These are phyloP conservation scores for Leishmania aethiopica DNA, from an alignment of 208 protist genomes.

Conservation along the genomic window DNA sequence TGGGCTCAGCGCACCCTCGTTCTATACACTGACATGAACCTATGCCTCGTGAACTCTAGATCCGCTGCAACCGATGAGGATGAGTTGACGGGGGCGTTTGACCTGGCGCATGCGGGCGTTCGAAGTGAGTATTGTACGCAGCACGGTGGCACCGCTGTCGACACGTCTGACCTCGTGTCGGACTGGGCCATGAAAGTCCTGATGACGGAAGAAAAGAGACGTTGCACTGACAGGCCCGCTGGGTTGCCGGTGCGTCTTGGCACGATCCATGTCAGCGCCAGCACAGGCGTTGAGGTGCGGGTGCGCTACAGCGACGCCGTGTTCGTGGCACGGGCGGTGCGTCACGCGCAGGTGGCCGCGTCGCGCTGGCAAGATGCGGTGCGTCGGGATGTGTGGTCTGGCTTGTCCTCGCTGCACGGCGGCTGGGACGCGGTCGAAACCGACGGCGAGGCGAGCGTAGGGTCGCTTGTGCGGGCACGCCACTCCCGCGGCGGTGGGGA, in stretches of 20 bases:
- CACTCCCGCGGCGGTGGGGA: neutral
- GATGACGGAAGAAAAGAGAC: conserved; percentile 24
- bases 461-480: neutral
- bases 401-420: conserved; percentile 7
- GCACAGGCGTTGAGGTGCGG: conserved; percentile 45
- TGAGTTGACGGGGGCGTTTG: conserved; percentile 24
- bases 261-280: conserved; percentile 32
- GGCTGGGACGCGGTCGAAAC: conserved; percentile 6
- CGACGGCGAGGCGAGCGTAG: neutral
- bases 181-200: conserved; percentile 33
- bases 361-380: conserved; percentile 24
- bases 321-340: conserved; percentile 35
- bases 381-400: conserved; percentile 24
- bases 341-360: conserved; percentile 41
- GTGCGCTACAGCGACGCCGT: conserved; percentile 59
- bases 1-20: conserved; percentile 26
- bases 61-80: neutral
- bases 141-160: neutral
- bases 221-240: neutral
- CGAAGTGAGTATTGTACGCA: conserved; percentile 29
- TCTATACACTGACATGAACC: conserved; percentile 27
- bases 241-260: neutral
- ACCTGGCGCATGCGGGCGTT: conserved; percentile 22
- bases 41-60: conserved; percentile 17
- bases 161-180: conserved; percentile 14